phyloP scores from a whole-genome alignment of 164 flowering plant species.

The Amborella trichopoda region DNA sequence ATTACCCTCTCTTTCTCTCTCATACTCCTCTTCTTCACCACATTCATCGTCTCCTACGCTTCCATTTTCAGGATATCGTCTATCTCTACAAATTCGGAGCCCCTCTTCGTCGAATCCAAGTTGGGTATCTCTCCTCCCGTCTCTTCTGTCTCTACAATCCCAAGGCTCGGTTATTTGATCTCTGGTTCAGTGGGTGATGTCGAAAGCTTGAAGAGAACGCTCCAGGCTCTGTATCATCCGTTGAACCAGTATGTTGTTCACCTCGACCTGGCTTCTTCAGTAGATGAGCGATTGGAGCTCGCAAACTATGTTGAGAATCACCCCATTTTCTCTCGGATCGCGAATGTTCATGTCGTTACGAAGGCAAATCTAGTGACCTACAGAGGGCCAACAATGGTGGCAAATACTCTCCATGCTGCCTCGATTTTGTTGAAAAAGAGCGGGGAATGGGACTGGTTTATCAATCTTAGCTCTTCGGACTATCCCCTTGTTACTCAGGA shows the following conservation, averaged over 20 bases:
- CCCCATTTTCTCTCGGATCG: slow-evolving; percentile 27
- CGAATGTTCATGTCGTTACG: slow-evolving; percentile 48
- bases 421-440: slow-evolving; percentile 61
- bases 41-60: slow-evolving; percentile 12
- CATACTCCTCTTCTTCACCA: not conserved
- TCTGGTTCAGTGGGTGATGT: slow-evolving; percentile 70
- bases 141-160: slow-evolving; percentile 16
- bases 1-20: slow-evolving; percentile 8
- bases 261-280: slow-evolving; percentile 56
- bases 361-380: slow-evolving; percentile 72
- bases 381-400: slow-evolving; percentile 80
- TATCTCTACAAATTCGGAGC: slow-evolving; percentile 6
- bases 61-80: slow-evolving; percentile 1
- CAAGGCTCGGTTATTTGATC: slow-evolving; percentile 57
- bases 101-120: slow-evolving; percentile 56
- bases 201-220: slow-evolving; percentile 42
- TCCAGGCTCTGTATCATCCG: slow-evolving; percentile 69
- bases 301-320: slow-evolving; percentile 30
- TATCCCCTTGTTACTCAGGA: slow-evolving; percentile 88
- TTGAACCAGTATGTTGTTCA: slow-evolving; percentile 66
- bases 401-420: slow-evolving; percentile 69
- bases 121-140: slow-evolving; percentile 16
- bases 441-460: slow-evolving; percentile 84
- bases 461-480: slow-evolving; percentile 81
- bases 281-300: slow-evolving; percentile 51